These are phyloP conservation scores for Globisporangium cylindrosporum DNA, from an alignment of 352 stramenopile species.

Conservation along the genomic window DNA sequence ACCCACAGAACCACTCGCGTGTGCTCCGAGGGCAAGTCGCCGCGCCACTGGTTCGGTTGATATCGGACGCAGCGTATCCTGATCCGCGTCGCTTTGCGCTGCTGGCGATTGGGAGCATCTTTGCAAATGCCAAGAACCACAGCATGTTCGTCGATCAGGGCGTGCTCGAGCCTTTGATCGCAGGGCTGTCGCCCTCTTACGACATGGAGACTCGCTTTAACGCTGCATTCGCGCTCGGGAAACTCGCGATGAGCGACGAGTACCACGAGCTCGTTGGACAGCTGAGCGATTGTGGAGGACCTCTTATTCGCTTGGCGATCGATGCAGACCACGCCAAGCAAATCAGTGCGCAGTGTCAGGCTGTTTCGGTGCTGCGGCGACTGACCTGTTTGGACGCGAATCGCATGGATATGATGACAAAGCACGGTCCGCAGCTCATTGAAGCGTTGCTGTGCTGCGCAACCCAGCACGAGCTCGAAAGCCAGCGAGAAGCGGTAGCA, in stretches of 20 bases:
- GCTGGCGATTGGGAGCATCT: constrained; percentile 84
- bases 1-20: constrained; percentile 73
- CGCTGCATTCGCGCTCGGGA: constrained; percentile 91
- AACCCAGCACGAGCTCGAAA: constrained; percentile 65
- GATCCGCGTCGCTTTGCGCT: constrained; percentile 79
- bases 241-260: constrained; percentile 84
- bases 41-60: constrained; percentile 51
- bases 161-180: constrained; percentile 70
- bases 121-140: constrained; percentile 65
- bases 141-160: constrained; percentile 61
- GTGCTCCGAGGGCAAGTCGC: constrained; percentile 67
- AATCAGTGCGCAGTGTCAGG: constrained; percentile 83
- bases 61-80: constrained; percentile 29
- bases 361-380: constrained; percentile 86
- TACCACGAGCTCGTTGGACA: constrained; percentile 67
- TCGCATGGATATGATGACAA: constrained; percentile 74
- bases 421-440: constrained; percentile 52
- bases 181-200: constrained; percentile 53
- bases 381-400: constrained; percentile 83
- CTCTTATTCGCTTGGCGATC: constrained; percentile 55
- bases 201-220: constrained; percentile 93
- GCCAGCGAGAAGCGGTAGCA: constrained; percentile 88
- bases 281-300: constrained; percentile 42
- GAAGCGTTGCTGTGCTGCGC: constrained; percentile 47
- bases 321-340: constrained; percentile 44